Evolutionary conservation across 2,329 filamentous ascomycete species (phyloP).

Genomic region (Pyrenophora seminiperda): DNA sequence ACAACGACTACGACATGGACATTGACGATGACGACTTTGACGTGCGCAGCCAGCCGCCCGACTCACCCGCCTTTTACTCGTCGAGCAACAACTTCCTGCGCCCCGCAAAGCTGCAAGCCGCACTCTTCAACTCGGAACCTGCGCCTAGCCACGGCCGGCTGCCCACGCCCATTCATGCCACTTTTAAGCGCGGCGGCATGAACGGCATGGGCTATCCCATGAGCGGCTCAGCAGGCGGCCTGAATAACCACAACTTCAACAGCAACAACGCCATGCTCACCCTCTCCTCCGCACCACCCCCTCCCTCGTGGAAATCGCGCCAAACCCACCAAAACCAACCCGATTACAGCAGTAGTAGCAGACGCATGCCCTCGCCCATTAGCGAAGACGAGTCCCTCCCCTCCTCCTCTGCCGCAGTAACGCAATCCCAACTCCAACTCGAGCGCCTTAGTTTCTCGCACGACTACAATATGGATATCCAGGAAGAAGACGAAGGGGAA

Average conservation of each 20-base stretch:
- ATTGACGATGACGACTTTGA: conserved; percentile 46
- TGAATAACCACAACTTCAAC: conserved; percentile 25
- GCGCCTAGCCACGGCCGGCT: conserved; percentile 37
- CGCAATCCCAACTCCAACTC: conserved; percentile 47
- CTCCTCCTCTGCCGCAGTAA: conserved; percentile 44
- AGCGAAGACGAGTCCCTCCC: conserved; percentile 48
- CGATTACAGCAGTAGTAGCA: no score
- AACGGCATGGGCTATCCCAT: conserved; percentile 36
- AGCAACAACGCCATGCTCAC: no score
- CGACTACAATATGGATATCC: conserved; percentile 46
- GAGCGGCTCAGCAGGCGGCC: conserved; percentile 35
- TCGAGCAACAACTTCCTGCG: conserved; percentile 36
- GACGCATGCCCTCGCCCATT: conserved; percentile 50
- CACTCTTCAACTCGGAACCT: conserved; percentile 30
- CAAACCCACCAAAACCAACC: conserved; percentile 32
- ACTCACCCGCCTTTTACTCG: conserved; percentile 39
- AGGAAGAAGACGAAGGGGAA: no score
- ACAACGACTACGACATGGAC: conserved; percentile 43
- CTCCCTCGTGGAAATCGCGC: conserved; percentile 27
- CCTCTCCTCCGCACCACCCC: conserved; percentile 24
- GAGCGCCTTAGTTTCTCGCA: conserved; percentile 46
- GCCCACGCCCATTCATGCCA: conserved; percentile 49
- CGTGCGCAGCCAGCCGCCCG: conserved; percentile 42
- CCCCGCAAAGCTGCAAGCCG: conserved; percentile 42
- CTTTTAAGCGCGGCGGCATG: conserved; percentile 39